These are phyloP conservation scores for Aureobasidium sp. DNA, from an alignment of 2,329 filamentous ascomycete species.

Conservation along the genomic window DNA sequence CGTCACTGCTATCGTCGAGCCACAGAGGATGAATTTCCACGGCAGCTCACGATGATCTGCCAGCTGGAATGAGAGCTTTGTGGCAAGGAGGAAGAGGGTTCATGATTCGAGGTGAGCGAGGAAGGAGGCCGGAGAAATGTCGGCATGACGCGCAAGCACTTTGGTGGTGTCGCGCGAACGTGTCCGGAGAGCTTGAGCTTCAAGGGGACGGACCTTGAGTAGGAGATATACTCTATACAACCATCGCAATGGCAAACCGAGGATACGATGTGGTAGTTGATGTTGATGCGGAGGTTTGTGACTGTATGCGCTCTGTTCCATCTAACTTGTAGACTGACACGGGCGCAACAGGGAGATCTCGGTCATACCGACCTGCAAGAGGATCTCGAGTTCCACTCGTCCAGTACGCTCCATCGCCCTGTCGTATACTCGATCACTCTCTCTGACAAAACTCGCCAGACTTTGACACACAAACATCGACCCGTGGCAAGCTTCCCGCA, in stretches of 20 bases:
- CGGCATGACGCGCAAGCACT: slow-evolving; percentile 3
- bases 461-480: slow-evolving; percentile 53
- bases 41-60: neutral
- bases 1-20: no score
- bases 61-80: no score
- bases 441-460: slow-evolving; percentile 34
- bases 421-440: neutral
- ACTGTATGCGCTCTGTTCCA: neutral
- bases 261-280: slow-evolving; percentile 98
- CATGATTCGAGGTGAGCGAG: no score
- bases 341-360: slow-evolving; percentile 81
- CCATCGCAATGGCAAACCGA: slow-evolving; percentile 44
- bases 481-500: slow-evolving; percentile 41
- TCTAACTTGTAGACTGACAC: slow-evolving; percentile 39
- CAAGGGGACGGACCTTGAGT: neutral
- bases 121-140: neutral
- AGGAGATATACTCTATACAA: neutral
- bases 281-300: slow-evolving; percentile 79
- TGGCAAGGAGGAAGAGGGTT: no score
- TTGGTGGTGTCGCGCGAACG: neutral
- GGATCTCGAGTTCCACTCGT: slow-evolving; percentile 97
- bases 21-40: neutral
- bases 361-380: slow-evolving; percentile 94
- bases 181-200: slow-evolving; percentile 8
- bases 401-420: slow-evolving; percentile 43